Percentiles rank a stretch among this genome's conserved stretches.
phyloP scores from a whole-genome alignment of 2,329 filamentous ascomycete species.

The Trichoderma sp. region DNA sequence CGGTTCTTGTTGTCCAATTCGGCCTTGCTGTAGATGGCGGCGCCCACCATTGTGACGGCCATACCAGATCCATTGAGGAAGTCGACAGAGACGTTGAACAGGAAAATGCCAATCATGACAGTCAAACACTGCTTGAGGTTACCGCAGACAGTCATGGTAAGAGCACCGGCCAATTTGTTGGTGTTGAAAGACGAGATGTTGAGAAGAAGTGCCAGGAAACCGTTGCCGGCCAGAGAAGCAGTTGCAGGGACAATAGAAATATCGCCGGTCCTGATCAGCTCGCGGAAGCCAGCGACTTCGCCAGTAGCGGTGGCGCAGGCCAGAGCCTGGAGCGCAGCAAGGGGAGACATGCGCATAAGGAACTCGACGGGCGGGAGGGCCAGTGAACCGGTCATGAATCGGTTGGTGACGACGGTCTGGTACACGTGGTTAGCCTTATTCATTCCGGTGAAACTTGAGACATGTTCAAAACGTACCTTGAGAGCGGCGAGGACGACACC shows the following conservation, averaged over 20 bases:
- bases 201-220: slow-evolving; percentile 52
- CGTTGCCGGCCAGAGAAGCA: slow-evolving; percentile 49
- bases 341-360: slow-evolving; percentile 60
- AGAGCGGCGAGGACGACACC: slow-evolving; percentile 53
- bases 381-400: slow-evolving; percentile 60
- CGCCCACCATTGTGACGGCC: slow-evolving; percentile 52
- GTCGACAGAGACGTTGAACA: slow-evolving; percentile 51
- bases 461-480: slow-evolving; percentile 42
- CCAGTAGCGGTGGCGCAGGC: slow-evolving; percentile 51
- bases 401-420: slow-evolving; percentile 60
- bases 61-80: slow-evolving; percentile 56
- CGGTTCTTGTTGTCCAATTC: slow-evolving; percentile 53
- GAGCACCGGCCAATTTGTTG: slow-evolving; percentile 55
- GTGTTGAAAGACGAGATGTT: slow-evolving; percentile 58
- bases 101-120: slow-evolving; percentile 51
- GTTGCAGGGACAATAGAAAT: slow-evolving; percentile 37
- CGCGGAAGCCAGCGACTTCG: slow-evolving; percentile 46
- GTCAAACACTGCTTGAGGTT: slow-evolving; percentile 59
- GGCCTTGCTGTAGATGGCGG: slow-evolving; percentile 56
- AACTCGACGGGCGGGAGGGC: slow-evolving; percentile 58
- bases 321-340: slow-evolving; percentile 55
- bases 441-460: not conserved
- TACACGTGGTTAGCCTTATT: slow-evolving; percentile 7
- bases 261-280: slow-evolving; percentile 35
- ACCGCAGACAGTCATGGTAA: slow-evolving; percentile 59